Evolutionary conservation across 768 basidiomycete genomes (phyloP).

Genomic region (Zangia roseola): DNA sequence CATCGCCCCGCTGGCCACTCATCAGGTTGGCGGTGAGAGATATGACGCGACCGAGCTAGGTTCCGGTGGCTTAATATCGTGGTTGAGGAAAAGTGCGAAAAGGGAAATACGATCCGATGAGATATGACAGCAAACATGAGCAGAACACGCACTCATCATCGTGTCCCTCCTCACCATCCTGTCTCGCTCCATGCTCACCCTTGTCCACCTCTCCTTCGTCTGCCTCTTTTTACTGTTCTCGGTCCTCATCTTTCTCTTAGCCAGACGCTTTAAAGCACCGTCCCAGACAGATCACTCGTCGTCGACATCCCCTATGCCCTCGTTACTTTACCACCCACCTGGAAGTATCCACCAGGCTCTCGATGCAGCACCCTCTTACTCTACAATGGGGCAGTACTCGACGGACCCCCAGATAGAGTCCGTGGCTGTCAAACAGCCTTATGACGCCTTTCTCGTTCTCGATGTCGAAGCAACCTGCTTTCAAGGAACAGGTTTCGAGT

Average conservation of each 20-base stretch:
- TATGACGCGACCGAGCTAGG: too few species aligned
- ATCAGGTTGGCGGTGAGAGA: constrained; percentile 16
- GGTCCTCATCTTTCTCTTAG: constrained; percentile 3
- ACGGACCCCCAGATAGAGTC: constrained; percentile 11
- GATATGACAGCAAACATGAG: constrained; percentile 27
- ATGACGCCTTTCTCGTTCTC: constrained; percentile 81
- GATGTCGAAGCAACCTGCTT: constrained; percentile 89
- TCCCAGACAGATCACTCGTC: background rate
- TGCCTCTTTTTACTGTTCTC: constrained; percentile 5
- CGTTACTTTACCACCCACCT: constrained; percentile 12
- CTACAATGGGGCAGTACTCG: constrained; percentile 1
- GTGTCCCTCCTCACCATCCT: constrained; percentile 3
- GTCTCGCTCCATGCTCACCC: constrained; percentile 11
- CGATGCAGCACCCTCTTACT: background rate
- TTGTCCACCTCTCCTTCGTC: constrained; percentile 8
- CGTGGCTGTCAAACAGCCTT: constrained; percentile 42
- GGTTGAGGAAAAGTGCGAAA: background rate
- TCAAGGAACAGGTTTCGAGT: constrained; percentile 64
- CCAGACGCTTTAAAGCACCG: background rate
- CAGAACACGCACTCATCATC: constrained; percentile 22
- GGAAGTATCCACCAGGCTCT: constrained; percentile 6
- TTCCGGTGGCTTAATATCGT: background rate
- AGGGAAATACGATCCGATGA: constrained; percentile 14
- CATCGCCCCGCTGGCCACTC: constrained; percentile 58
- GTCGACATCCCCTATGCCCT: constrained; percentile 14